phyloP scores from a whole-genome alignment of 2,329 filamentous ascomycete species.

The Zalaria sp. region DNA sequence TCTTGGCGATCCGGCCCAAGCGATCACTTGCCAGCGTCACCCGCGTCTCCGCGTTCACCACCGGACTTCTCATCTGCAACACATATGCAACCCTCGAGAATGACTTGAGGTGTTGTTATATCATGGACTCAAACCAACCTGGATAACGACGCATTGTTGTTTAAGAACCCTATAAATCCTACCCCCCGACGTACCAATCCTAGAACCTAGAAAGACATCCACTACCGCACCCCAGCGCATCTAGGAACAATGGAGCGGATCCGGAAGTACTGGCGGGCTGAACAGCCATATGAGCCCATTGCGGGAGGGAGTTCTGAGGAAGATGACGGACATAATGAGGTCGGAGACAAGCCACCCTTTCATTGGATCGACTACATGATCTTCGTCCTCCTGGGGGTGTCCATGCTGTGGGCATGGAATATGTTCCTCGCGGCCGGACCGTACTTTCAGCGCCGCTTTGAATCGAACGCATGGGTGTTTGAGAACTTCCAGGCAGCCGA shows the following conservation, averaged over 20 bases:
- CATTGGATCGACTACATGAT: slow-evolving; percentile 78
- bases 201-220: background rate
- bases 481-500: slow-evolving; percentile 83
- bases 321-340: slow-evolving; percentile 6
- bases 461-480: slow-evolving; percentile 53
- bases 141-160: no score
- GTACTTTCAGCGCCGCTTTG: slow-evolving; percentile 79
- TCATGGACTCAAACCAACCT: no score
- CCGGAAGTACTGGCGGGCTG: slow-evolving; percentile 14
- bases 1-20: background rate
- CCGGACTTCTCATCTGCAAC: background rate
- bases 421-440: slow-evolving; percentile 94
- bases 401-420: slow-evolving; percentile 99
- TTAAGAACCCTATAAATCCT: no score
- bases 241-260: slow-evolving; percentile 11
- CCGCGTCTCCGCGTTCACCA: background rate
- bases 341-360: slow-evolving; percentile 32
- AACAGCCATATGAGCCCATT: slow-evolving; percentile 18
- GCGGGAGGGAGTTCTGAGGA: slow-evolving; percentile 9
- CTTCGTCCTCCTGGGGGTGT: slow-evolving; percentile 72
- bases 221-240: no score
- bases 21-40: background rate
- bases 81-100: background rate
- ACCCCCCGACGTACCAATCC: background rate
- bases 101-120: no score